Evolutionary conservation across 1,284 basidiomycete species (phyloP).

Genomic region (Apiotrichum mycotoxinovorans): DNA sequence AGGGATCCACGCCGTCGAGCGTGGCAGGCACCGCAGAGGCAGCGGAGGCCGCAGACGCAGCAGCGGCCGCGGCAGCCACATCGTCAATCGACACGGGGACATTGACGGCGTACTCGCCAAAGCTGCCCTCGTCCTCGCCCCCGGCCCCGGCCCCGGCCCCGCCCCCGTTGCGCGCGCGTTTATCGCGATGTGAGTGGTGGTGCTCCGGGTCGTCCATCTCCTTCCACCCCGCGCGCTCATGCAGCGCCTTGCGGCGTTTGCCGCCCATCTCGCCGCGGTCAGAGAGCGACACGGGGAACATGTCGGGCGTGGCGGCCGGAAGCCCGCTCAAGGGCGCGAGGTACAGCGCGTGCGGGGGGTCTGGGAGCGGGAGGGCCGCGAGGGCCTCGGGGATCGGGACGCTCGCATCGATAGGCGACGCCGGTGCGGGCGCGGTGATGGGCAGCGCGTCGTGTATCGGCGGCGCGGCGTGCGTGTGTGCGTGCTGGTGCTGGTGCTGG

Average conservation of each 20-base stretch:
- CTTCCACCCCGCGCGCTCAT: slow-evolving; percentile 45
- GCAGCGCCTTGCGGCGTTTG: slow-evolving; percentile 39
- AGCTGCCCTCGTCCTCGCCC: neutral
- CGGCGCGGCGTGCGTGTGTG: neutral
- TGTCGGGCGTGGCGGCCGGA: slow-evolving; percentile 7
- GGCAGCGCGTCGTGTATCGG: neutral
- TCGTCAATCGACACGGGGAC: neutral
- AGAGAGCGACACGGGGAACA: neutral
- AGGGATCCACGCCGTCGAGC: neutral
- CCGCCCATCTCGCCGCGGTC: slow-evolving; percentile 47
- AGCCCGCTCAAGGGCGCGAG: slow-evolving; percentile 6
- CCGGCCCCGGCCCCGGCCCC: no score
- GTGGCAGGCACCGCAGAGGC: neutral
- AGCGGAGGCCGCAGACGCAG: neutral
- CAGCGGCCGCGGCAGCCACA: neutral
- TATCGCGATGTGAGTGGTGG: slow-evolving; percentile 2
- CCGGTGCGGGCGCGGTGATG: slow-evolving; percentile 6
- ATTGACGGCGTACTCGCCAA: neutral
- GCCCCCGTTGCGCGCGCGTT: slow-evolving; percentile 1
- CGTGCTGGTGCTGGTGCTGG: no score
- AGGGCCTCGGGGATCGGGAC: slow-evolving; percentile 23
- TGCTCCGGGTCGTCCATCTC: slow-evolving; percentile 34
- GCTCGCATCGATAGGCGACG: slow-evolving; percentile 21
- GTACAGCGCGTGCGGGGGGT: slow-evolving; percentile 8
- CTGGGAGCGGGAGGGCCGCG: slow-evolving; percentile 8